Conservation (phyloP, 2,329 filamentous ascomycete genomes). For the Phialemoniopsis sp. region DNA sequence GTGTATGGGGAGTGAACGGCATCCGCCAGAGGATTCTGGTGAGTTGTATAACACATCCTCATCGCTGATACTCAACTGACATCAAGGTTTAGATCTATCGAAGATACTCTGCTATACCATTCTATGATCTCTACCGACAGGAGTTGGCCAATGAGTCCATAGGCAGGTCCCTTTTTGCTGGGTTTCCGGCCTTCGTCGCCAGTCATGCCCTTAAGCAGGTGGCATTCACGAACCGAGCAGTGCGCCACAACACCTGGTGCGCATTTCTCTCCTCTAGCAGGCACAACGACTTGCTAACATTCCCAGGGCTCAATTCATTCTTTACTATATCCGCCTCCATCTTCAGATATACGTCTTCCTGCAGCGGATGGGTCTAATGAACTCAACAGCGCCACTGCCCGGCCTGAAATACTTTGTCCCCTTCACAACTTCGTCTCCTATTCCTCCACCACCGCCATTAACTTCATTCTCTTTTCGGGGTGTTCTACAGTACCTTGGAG, state of each 20-base stretch:
- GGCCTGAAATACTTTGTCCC: slow-evolving; percentile 47
- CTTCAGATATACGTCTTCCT: slow-evolving; percentile 48
- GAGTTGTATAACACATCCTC: slow-evolving; percentile 7
- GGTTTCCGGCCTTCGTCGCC: slow-evolving; percentile 32
- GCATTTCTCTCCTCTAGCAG: background rate
- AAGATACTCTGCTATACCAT: slow-evolving; percentile 42
- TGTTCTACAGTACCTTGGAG: slow-evolving; percentile 37
- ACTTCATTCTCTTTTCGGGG: slow-evolving; percentile 29
- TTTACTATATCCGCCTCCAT: slow-evolving; percentile 38
- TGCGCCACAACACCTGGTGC: slow-evolving; percentile 17
- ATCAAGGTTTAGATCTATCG: slow-evolving; percentile 43
- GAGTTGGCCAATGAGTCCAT: slow-evolving; percentile 27
- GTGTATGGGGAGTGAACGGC: slow-evolving; percentile 48
- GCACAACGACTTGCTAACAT: background rate
- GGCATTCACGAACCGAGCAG: slow-evolving; percentile 11
- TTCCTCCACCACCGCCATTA: slow-evolving; percentile 38
- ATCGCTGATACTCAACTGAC: background rate
- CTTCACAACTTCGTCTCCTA: slow-evolving; percentile 46
- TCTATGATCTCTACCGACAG: slow-evolving; percentile 34
- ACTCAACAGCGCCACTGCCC: slow-evolving; percentile 37
- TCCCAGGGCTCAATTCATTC: slow-evolving; percentile 8
- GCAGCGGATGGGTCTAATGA: slow-evolving; percentile 45
- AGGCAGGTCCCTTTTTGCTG: slow-evolving; percentile 25
- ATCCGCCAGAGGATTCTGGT: slow-evolving; percentile 52
- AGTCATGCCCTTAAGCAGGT: slow-evolving; percentile 24